These are phyloP conservation scores for Recurvomyces mirabilis DNA, from an alignment of 495 filamentous ascomycete genomes.

Conservation along the genomic window DNA sequence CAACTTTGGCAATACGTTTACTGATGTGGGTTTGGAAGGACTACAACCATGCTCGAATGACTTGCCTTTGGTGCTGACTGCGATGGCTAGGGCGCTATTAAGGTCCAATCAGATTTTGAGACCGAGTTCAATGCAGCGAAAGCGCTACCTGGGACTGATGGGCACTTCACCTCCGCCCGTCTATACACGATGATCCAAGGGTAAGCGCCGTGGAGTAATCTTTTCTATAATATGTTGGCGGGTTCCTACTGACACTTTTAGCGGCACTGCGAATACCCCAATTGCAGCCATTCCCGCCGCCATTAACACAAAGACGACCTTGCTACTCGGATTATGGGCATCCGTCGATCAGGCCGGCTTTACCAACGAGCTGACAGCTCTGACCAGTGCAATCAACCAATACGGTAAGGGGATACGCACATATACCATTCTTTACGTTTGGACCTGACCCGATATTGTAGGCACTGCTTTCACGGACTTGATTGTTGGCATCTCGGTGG, in stretches of 20 bases:
- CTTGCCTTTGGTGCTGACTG: no score
- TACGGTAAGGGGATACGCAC: no score
- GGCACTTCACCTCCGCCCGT: slow-evolving; percentile 58
- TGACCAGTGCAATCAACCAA: slow-evolving; percentile 48
- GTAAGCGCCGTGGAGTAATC: no score
- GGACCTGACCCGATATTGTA: no score
- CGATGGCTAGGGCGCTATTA: slow-evolving; percentile 51
- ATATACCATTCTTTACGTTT: no score
- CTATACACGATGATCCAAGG: slow-evolving; percentile 55
- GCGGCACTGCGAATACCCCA: slow-evolving; percentile 44
- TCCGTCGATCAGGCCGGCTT: slow-evolving; percentile 55
- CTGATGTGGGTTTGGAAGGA: no score
- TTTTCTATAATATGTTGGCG: no score
- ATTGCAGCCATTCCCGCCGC: slow-evolving; percentile 68
- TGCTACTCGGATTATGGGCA: slow-evolving; percentile 70
- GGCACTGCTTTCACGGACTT: slow-evolving; percentile 44
- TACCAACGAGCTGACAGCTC: slow-evolving; percentile 56
- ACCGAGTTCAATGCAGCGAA: slow-evolving; percentile 59
- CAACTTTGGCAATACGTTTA: no score
- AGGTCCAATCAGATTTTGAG: slow-evolving; percentile 55
- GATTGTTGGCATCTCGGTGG: slow-evolving; percentile 79
- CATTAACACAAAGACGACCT: slow-evolving; percentile 55
- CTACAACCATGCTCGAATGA: no score
- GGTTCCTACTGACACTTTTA: no score
- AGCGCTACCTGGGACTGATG: slow-evolving; percentile 54